Evolutionary conservation across 352 stramenopile genomes (phyloP), one percentile per base, ranked within the genome.

Genomic region (Phytopythium mirpurense): DNA sequence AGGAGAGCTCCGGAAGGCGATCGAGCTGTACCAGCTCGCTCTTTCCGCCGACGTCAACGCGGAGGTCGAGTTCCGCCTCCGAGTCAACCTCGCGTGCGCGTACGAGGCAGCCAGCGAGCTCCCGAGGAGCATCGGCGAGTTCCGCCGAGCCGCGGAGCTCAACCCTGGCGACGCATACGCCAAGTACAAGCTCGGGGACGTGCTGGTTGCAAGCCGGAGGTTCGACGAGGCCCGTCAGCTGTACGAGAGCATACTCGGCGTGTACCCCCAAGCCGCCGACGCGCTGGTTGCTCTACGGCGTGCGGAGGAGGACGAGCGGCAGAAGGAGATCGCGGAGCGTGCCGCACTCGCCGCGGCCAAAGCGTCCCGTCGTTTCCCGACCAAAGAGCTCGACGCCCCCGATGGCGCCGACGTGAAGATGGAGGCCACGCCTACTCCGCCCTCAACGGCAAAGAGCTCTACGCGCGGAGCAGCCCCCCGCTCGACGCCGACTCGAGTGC

Each of bases 21-120:
- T 83, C 15, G 81, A 89, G 24, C 56, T 92, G n/a, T 92, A 92
- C 59, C 45, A 73, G 16, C 53, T 90, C 10, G 71, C 78, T 4
- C 59, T 92, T 11, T 66, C 72, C 16, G 80, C 85, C 53, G 65
- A 74, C 18, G 61, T 78, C 1, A 80, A 74, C 41, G 59, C 74
- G 5, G 68, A 87, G 43, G 74, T 88, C 23, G 57, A 73, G 54
- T 88, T 88, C 36, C 69, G 76, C 4, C 51, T 91, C 45, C 70
- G 73, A 9, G 67, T 91, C 27, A 89, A 91, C 35, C 52, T 90
- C n/a, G 81, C 70, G 11, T 88, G 75, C 29, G 74, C 76, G 7
- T 78, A 74, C 51, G 70, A 88, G 54, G 62, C 68, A 31, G 68
- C 68, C 11, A 48, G 74, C 15, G 66, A 78, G 24, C 59, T 80